Conservation (phyloP, 2,329 filamentous ascomycete species). For the Tolypocladium tropicale region DNA sequence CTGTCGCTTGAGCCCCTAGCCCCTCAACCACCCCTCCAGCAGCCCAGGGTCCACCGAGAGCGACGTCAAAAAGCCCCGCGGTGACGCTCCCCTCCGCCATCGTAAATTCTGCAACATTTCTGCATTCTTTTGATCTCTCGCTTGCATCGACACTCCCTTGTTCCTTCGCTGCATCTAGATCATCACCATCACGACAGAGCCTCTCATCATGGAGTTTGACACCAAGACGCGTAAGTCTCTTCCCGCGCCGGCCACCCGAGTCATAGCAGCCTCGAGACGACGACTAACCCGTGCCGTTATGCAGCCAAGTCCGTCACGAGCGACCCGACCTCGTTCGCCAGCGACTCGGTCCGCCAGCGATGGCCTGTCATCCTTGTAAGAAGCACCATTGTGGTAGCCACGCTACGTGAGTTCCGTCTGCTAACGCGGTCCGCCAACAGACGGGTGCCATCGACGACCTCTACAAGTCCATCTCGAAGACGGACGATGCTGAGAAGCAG, state of each 20-base stretch:
- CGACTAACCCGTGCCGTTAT: slow-evolving; percentile 2
- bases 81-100: neutral
- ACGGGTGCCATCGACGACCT: slow-evolving; percentile 90
- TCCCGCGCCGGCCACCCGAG: slow-evolving; percentile 1
- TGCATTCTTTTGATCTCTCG: neutral
- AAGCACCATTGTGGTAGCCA: neutral
- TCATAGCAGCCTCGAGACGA: neutral
- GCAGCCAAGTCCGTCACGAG: slow-evolving; percentile 67
- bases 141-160: neutral
- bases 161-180: neutral
- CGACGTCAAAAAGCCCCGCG: neutral
- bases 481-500: slow-evolving; percentile 51
- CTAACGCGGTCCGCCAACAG: slow-evolving; percentile 29
- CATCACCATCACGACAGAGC: neutral
- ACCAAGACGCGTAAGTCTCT: slow-evolving; percentile 57
- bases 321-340: slow-evolving; percentile 80
- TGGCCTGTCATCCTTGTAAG: slow-evolving; percentile 89
- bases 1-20: neutral
- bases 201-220: slow-evolving; percentile 57
- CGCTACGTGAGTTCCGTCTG: neutral
- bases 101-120: neutral
- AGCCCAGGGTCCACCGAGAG: neutral
- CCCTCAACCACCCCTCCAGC: too few relatives aligned
- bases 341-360: slow-evolving; percentile 70
- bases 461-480: slow-evolving; percentile 59